Base-by-base conservation (phyloP, 2,329 filamentous ascomycete genomes). In the Calonectria hawksworthii region DNA sequence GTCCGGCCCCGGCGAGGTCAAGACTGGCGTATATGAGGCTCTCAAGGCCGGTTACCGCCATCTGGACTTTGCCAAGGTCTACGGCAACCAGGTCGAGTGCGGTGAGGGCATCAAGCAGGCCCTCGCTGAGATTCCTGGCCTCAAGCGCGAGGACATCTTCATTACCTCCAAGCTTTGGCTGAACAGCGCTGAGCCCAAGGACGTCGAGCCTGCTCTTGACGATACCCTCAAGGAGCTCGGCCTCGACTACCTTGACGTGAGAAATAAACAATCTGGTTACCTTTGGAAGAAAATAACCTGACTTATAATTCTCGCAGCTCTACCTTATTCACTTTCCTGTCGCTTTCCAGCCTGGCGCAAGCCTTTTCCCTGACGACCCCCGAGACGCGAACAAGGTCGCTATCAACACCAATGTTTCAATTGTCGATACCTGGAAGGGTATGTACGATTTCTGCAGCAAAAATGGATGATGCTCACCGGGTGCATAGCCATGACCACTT, bases 111-210 rank as follows among this genome's bases (percentile, higher is more conserved):
- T 92, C 79, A 87, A 87, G 82, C 84, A 84, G 79, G 87, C 86
- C 59, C 78, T 86, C 36, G 81, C 81, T 8, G 86, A 88, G 67
- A 85, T 90, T 74, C 86, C 88, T 10, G 89, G 89, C 50, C 85
- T 92, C 23, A 87, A 89, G 80, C 88, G 89, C 21, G 86, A 88
- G 77, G 87, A 92, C 77, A 88, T 92, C 82, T 92, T 90, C 85
- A 86, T 92, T 79, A 94, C 93, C 69, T 93, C 92, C 77, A 95
- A 95, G 88, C 88, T 94, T 30, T 89, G 87, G 87, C 89, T 88
- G 78, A 93, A 92, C 78, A 82, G 82, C 86, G 91, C 92, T 79
- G 90, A 89, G 83, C 91, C 93, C 79, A 88, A 90, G 79, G 85
- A 90, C 64, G 91, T 92, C 56, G 87, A 88, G 76, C 86, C 88